These are phyloP conservation scores for Starmerella powellii DNA, from an alignment of 805 yeast species.

Conservation along the genomic window DNA sequence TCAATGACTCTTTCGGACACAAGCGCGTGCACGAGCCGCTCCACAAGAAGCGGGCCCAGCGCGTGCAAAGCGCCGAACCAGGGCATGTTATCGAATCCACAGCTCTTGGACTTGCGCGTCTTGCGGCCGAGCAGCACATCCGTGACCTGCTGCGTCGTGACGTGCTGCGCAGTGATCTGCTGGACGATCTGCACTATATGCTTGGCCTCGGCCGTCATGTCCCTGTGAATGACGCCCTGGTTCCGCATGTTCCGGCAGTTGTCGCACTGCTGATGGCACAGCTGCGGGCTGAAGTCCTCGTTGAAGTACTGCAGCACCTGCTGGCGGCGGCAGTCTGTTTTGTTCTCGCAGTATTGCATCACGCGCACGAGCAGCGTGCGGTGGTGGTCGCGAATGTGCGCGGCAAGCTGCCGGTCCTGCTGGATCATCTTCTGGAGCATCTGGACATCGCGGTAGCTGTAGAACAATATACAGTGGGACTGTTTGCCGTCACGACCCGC, in stretches of 20 bases:
- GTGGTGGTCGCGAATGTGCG: constrained; percentile 62
- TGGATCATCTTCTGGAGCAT: constrained; percentile 64
- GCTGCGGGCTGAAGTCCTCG: constrained; percentile 56
- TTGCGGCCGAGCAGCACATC: constrained; percentile 48
- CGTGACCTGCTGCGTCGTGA: constrained; percentile 69
- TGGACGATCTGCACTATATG: constrained; percentile 49
- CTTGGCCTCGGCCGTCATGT: constrained; percentile 55
- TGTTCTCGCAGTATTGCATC: constrained; percentile 81
- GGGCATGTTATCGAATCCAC: constrained; percentile 50
- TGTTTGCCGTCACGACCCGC: constrained; percentile 91
- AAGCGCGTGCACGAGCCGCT: constrained; percentile 70
- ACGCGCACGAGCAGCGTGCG: constrained; percentile 67
- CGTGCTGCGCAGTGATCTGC: constrained; percentile 40
- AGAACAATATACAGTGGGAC: constrained; percentile 75
- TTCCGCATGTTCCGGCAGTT: constrained; percentile 46
- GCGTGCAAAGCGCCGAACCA: constrained; percentile 67
- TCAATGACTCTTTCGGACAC: constrained; percentile 51
- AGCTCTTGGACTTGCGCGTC: constrained; percentile 54
- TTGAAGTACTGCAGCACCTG: constrained; percentile 85
- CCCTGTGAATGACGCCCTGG: constrained; percentile 34
- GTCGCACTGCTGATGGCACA: constrained; percentile 70
- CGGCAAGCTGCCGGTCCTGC: constrained; percentile 55
- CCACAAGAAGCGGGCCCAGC: constrained; percentile 33
- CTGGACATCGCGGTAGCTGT: constrained; percentile 68
- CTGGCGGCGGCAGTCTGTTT: constrained; percentile 77